phyloP scores from a whole-genome alignment of 2,329 filamentous ascomycete genomes.

The Byssochlamys sp. region DNA sequence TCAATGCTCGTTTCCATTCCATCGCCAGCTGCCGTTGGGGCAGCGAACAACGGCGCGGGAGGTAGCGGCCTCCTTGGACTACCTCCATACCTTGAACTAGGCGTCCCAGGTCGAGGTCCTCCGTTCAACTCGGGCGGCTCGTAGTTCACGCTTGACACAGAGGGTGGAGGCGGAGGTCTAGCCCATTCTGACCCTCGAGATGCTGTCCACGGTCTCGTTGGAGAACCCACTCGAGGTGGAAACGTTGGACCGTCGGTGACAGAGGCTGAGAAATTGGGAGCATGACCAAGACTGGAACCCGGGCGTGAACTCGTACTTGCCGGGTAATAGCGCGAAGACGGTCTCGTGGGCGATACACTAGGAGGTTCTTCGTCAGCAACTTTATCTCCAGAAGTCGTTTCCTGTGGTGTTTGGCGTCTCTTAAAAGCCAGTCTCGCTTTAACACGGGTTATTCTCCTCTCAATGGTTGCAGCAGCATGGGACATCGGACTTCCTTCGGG shows the following conservation, averaged over 20 bases:
- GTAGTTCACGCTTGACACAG: slow-evolving; percentile 56
- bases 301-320: slow-evolving; percentile 30
- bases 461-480: background rate
- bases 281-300: slow-evolving; percentile 33
- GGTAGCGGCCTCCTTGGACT: slow-evolving; percentile 80
- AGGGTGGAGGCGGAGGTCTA: slow-evolving; percentile 62
- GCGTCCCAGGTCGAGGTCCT: slow-evolving; percentile 78
- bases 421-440: slow-evolving; percentile 7
- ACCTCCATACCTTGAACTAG: slow-evolving; percentile 77
- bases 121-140: slow-evolving; percentile 85
- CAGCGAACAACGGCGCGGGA: slow-evolving; percentile 73
- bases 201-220: slow-evolving; percentile 46
- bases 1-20: slow-evolving; percentile 36
- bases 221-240: slow-evolving; percentile 31
- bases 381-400: slow-evolving; percentile 12
- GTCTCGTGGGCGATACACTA: slow-evolving; percentile 10
- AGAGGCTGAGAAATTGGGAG: slow-evolving; percentile 31
- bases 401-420: slow-evolving; percentile 14
- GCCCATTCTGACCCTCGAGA: slow-evolving; percentile 53
- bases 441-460: slow-evolving; percentile 4
- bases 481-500: background rate
- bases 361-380: slow-evolving; percentile 12
- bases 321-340: slow-evolving; percentile 23
- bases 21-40: slow-evolving; percentile 33
- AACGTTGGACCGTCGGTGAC: slow-evolving; percentile 27